These are phyloP conservation scores for Postia placenta DNA, from an alignment of 768 basidiomycete species.

Conservation along the genomic window DNA sequence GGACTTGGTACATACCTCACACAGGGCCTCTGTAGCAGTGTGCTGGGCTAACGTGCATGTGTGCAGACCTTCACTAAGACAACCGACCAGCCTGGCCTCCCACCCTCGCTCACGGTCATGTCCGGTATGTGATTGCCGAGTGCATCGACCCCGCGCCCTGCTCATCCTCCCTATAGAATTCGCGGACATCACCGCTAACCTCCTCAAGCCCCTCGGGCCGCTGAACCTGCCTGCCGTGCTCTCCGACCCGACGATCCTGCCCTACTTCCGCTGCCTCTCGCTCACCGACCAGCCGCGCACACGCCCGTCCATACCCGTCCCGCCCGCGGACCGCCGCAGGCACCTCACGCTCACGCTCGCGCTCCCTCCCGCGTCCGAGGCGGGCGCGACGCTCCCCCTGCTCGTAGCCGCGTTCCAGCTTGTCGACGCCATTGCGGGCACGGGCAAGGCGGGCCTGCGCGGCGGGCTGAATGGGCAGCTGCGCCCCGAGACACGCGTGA, in stretches of 20 bases:
- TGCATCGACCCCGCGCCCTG: not conserved
- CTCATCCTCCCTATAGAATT: constrained; percentile 46
- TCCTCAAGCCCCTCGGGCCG: constrained; percentile 55
- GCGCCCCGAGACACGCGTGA: constrained; percentile 77
- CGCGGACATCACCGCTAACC: constrained; percentile 75
- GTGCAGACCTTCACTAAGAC: constrained; percentile 78
- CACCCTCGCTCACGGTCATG: constrained; percentile 65
- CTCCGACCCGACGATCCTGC: constrained; percentile 54
- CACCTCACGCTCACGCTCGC: constrained; percentile 67
- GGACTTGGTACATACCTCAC: constrained; percentile 65
- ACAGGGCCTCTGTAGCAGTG: not conserved
- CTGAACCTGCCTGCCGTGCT: constrained; percentile 53
- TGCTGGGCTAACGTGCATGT: not conserved
- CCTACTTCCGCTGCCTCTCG: constrained; percentile 82
- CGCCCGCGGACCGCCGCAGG: constrained; percentile 52
- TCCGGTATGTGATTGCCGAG: constrained; percentile 39
- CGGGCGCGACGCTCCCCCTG: constrained; percentile 48
- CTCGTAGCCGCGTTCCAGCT: constrained; percentile 68
- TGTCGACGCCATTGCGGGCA: constrained; percentile 55
- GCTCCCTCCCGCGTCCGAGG: constrained; percentile 44
- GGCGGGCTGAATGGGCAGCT: constrained; percentile 18
- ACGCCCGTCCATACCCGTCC: constrained; percentile 50
- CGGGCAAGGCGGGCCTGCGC: constrained; percentile 13
- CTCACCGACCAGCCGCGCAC: constrained; percentile 84
- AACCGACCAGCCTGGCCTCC: constrained; percentile 56